These are phyloP conservation scores for Penicillium sp. DNA, from an alignment of 2,329 filamentous ascomycete species.

Conservation along the genomic window DNA sequence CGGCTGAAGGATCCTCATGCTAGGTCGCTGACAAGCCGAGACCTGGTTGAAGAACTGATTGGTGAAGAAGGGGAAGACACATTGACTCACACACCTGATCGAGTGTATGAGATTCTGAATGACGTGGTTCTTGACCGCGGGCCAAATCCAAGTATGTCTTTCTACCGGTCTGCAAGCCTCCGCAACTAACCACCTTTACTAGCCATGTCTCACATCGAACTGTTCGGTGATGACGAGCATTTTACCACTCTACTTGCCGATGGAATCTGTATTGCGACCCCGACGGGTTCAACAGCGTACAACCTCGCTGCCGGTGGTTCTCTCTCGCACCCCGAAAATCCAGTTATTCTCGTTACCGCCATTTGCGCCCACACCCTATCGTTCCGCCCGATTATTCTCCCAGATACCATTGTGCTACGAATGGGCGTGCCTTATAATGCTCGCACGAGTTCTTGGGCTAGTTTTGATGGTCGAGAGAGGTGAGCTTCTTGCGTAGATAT, in stretches of 20 bases:
- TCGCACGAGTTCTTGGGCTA: conserved; percentile 90
- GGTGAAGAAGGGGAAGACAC: conserved; percentile 83
- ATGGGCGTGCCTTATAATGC: conserved; percentile 95
- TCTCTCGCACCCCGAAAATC: conserved; percentile 93
- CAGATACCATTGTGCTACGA: conserved; percentile 91
- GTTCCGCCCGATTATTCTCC: conserved; percentile 94
- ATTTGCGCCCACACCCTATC: conserved; percentile 95
- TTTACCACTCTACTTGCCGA: conserved; percentile 94
- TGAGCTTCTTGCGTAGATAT: conserved; percentile 30
- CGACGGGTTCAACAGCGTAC: conserved; percentile 93
- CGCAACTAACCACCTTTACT: conserved; percentile 19
- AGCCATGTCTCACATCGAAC: conserved; percentile 90
- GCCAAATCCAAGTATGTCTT: conserved; percentile 80
- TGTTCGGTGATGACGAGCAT: conserved; percentile 94
- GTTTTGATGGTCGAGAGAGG: conserved; percentile 91
- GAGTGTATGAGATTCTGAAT: conserved; percentile 88
- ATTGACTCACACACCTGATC: conserved; percentile 81
- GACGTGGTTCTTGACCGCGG: conserved; percentile 96
- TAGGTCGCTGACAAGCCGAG: conserved; percentile 53
- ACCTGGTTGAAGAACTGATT: conserved; percentile 87
- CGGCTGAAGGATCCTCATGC: conserved; percentile 32
- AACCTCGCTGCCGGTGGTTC: conserved; percentile 95
- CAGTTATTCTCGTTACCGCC: conserved; percentile 89
- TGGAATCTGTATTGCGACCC: conserved; percentile 90
- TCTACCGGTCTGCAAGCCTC: neutral